A percentile compares a stretch with the other conserved stretches of the same genome.
Evolutionary conservation across 1,284 basidiomycete genomes (phyloP).

Genomic region (Rhizoctonia solani): DNA sequence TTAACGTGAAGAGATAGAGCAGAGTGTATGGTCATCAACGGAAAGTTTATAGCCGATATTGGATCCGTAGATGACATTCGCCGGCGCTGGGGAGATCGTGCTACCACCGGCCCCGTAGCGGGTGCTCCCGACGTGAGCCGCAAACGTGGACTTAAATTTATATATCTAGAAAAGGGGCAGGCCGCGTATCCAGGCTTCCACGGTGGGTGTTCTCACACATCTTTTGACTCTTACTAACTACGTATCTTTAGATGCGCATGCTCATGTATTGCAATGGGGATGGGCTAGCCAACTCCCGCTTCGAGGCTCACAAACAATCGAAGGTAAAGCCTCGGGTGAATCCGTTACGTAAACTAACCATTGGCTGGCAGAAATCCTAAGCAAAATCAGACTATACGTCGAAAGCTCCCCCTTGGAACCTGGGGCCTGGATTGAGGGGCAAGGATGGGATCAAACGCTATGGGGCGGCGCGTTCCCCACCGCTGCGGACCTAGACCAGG

Average conservation of each 20-base stretch:
- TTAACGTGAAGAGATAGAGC: too few species aligned
- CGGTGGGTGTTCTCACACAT: constrained; percentile 49
- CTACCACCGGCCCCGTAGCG: constrained; percentile 42
- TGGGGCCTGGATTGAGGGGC: constrained; percentile 74
- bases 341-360: background rate
- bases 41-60: constrained; percentile 57
- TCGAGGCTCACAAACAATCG: constrained; percentile 59
- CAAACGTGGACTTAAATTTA: constrained; percentile 49
- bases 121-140: constrained; percentile 37
- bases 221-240: background rate
- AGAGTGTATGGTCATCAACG: constrained; percentile 70
- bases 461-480: constrained; percentile 71
- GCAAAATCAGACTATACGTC: background rate
- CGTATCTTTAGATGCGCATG: constrained; percentile 76
- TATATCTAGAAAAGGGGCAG: constrained; percentile 51
- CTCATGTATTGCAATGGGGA: constrained; percentile 73
- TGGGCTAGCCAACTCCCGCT: constrained; percentile 69
- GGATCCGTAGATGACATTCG: constrained; percentile 57
- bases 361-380: background rate
- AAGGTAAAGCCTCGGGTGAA: constrained; percentile 50
- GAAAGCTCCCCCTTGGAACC: background rate
- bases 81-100: constrained; percentile 45
- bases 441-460: constrained; percentile 91
- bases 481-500: constrained; percentile 68
- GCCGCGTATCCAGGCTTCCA: constrained; percentile 71